Evolutionary conservation across 495 filamentous ascomycete species (phyloP).

Genomic region (Tuber brumale): DNA sequence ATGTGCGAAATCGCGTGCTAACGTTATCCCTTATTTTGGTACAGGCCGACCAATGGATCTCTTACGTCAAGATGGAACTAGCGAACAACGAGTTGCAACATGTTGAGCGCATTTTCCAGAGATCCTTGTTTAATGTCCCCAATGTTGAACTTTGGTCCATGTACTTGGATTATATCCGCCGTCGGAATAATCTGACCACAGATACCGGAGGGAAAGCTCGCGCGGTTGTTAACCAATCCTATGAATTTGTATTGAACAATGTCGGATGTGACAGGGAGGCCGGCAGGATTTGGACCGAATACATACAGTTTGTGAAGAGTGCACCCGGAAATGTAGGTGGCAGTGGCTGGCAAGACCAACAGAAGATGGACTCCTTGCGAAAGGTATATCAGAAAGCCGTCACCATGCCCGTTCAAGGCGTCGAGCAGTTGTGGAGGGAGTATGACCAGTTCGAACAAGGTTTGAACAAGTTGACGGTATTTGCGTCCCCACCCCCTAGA

Average conservation of each 20-base stretch:
- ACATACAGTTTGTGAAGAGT: conserved; percentile 80
- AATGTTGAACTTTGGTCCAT: conserved; percentile 81
- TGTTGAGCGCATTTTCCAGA: conserved; percentile 74
- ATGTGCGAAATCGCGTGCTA: not conserved
- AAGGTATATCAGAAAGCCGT: conserved; percentile 88
- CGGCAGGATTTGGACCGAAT: conserved; percentile 87
- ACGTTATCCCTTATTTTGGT: conserved; percentile 23
- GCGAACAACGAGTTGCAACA: conserved; percentile 67
- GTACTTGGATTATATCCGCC: conserved; percentile 93
- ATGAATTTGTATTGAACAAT: conserved; percentile 82
- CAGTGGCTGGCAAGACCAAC: conserved; percentile 81
- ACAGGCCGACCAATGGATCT: conserved; percentile 83
- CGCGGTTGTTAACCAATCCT: conserved; percentile 68
- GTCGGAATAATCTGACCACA: conserved; percentile 73
- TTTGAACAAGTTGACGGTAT: conserved; percentile 79
- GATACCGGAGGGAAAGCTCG: conserved; percentile 71
- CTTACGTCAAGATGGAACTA: conserved; percentile 80
- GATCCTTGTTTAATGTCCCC: conserved; percentile 63
- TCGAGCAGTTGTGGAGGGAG: conserved; percentile 87
- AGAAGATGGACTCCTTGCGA: conserved; percentile 90
- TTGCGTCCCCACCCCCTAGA: conserved; percentile 17
- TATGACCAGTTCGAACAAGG: conserved; percentile 93
- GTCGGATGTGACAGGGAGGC: conserved; percentile 87
- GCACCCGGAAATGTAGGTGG: conserved; percentile 80
- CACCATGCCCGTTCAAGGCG: conserved; percentile 68